phyloP scores from a whole-genome alignment of 2,329 filamentous ascomycete genomes.

The Pseudocercospora macadamiae region DNA sequence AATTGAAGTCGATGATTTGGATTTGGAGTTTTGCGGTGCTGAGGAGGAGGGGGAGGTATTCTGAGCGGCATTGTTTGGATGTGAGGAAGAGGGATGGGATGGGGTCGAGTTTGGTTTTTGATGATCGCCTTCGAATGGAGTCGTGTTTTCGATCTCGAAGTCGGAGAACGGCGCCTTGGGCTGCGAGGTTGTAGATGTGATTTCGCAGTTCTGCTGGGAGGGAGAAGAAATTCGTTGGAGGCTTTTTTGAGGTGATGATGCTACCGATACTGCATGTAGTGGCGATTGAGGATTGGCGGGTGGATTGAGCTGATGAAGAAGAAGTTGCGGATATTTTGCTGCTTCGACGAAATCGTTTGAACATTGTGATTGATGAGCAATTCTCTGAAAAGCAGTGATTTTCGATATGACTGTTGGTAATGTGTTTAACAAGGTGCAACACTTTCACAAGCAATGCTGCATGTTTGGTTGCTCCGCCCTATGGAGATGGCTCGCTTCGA shows the following conservation, averaged over 20 bases:
- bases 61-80: constrained; percentile 27
- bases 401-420: not conserved
- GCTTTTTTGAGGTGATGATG: not conserved
- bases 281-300: not conserved
- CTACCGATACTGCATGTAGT: not conserved
- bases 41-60: constrained; percentile 35
- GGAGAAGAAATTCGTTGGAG: constrained; percentile 31
- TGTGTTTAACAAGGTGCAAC: not conserved
- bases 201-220: constrained; percentile 38
- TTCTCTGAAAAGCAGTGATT: not conserved
- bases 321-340: constrained; percentile 19
- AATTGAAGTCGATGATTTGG: constrained; percentile 32
- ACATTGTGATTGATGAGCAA: constrained; percentile 10
- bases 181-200: constrained; percentile 31
- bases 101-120: not conserved
- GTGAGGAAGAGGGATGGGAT: constrained; percentile 33
- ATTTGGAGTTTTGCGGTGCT: constrained; percentile 26
- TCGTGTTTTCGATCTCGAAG: constrained; percentile 1
- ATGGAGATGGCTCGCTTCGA: not conserved
- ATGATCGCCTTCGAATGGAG: not conserved
- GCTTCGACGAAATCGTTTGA: constrained; percentile 25
- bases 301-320: not conserved
- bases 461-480: not conserved
- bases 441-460: not conserved
- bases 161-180: constrained; percentile 17